Evolutionary conservation across 139 green algal genomes (phyloP).

Genomic region (Coelastrella sp.): DNA sequence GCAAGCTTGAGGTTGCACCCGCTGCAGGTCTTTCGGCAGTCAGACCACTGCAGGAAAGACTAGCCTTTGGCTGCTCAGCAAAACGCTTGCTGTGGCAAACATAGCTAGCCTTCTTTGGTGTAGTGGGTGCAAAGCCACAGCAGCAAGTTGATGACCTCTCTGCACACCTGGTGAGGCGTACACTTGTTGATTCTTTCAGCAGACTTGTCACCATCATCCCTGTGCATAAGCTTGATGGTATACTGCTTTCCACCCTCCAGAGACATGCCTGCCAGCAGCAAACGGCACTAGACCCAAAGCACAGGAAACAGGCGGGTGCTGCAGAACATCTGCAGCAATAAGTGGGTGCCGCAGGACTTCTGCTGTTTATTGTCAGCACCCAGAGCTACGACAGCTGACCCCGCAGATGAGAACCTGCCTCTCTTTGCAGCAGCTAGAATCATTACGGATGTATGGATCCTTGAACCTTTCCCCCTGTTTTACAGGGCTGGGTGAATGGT

Average conservation of each 20-base stretch:
- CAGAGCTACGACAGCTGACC: no score
- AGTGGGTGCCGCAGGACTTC: no score
- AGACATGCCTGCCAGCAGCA: constrained; percentile 27
- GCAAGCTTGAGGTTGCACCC: no score
- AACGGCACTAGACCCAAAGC: background rate
- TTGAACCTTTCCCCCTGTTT: no score
- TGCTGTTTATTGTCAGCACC: no score
- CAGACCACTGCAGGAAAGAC: background rate
- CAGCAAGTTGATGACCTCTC: background rate
- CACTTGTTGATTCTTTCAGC: constrained; percentile 52
- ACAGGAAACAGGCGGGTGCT: no score
- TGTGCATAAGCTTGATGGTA: constrained; percentile 7
- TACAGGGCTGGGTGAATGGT: no score
- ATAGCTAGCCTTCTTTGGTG: background rate
- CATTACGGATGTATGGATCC: no score
- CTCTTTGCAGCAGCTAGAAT: no score
- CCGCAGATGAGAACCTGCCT: no score
- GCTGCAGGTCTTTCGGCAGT: background rate
- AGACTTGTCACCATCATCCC: constrained; percentile 44
- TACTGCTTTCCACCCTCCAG: constrained; percentile 62
- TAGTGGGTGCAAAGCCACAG: background rate
- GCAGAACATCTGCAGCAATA: no score
- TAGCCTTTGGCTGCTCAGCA: background rate
- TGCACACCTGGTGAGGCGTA: constrained; percentile 61
- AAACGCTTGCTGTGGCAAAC: background rate